Base-by-base conservation (phyloP, 2,329 filamentous ascomycete genomes). In the Exserohilum rostratum region DNA sequence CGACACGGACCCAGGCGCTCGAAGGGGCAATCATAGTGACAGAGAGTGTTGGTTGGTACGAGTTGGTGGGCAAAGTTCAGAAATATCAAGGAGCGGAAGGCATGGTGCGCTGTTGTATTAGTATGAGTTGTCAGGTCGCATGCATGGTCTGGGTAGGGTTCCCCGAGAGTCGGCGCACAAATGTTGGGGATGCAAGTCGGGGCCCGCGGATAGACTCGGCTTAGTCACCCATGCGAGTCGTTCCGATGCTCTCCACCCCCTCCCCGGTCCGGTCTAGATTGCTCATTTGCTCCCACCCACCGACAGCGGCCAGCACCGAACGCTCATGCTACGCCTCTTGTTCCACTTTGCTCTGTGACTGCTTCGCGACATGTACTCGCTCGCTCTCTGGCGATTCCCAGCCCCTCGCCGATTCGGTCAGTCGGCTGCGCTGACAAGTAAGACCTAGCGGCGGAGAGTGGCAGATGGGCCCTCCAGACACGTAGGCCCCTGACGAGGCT, bases 21-120 rank as follows among this genome's bases (percentile, higher is more conserved):
- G 61, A 46, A 42, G 60, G 55, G 31, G 50, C 61, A 63, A 72
- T 71, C 71, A 73, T 73, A 65, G 58, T 58, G 64, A 60, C 11
- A 40, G 54, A 46, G 38, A 55, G 52, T 54, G 50, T 13, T n/a
- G n/a, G 49, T 30, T 45, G 39, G 48, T 57, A 64, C 63, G 40
- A 37, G 42, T 25, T 12, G 15, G 15, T 15, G 34, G 46, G 38
- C 15, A 43, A 38, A 45, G 20, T 29, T 49, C 43, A 46, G 34
- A 31, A 47, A 40, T 15, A 40, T 46, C 40, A 44, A 38, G 20
- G 15, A 38, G 34, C 48, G 57, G 27, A 43, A 54, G 37, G 40
- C 58, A 51, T 56, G 40, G 34, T 52, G 50, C 15, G 43, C 31
- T 51, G 61, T 60, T 58, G 61, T 55, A 58, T 48, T 50, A n/a